Conservation (phyloP, 2,329 filamentous ascomycete species). For the Aspergillus nomiae region DNA sequence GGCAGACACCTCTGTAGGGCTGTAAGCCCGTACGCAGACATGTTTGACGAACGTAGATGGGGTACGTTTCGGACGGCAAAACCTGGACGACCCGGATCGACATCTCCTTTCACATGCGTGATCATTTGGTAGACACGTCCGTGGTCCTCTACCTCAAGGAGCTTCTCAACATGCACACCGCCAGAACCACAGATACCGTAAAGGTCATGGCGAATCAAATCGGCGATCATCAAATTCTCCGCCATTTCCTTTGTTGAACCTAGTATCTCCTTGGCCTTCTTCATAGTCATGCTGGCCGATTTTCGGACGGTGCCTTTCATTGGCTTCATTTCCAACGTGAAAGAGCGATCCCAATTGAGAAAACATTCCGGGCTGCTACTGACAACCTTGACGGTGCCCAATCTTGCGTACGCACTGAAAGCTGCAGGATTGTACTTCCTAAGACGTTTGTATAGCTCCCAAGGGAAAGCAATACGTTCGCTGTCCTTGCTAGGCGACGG, state of each 20-base stretch:
- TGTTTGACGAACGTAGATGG: constrained; percentile 34
- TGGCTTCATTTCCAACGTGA: constrained; percentile 68
- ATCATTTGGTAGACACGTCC: constrained; percentile 90
- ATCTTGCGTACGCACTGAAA: constrained; percentile 78
- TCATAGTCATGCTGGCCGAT: constrained; percentile 65
- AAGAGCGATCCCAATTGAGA: constrained; percentile 63
- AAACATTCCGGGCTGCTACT: constrained; percentile 90
- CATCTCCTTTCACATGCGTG: constrained; percentile 74
- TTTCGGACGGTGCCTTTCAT: constrained; percentile 98
- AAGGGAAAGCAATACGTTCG: constrained; percentile 50
- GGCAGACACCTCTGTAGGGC: constrained; percentile 78
- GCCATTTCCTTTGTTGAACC: constrained; percentile 85
- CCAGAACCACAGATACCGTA: constrained; percentile 79
- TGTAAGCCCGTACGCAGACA: constrained; percentile 61
- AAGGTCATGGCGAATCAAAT: constrained; percentile 91
- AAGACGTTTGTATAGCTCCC: constrained; percentile 72
- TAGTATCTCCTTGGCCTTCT: constrained; percentile 71
- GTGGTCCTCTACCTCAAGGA: constrained; percentile 89
- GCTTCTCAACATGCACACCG: constrained; percentile 71
- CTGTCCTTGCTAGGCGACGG: constrained; percentile 23
- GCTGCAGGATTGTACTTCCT: constrained; percentile 75
- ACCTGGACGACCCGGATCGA: constrained; percentile 29
- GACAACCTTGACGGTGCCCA: constrained; percentile 70
- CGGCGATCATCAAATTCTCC: constrained; percentile 97
- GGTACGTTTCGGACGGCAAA: constrained; percentile 33